Conservation (phyloP, 495 filamentous ascomycete genomes). For the Parachaetomium inaequale region DNA sequence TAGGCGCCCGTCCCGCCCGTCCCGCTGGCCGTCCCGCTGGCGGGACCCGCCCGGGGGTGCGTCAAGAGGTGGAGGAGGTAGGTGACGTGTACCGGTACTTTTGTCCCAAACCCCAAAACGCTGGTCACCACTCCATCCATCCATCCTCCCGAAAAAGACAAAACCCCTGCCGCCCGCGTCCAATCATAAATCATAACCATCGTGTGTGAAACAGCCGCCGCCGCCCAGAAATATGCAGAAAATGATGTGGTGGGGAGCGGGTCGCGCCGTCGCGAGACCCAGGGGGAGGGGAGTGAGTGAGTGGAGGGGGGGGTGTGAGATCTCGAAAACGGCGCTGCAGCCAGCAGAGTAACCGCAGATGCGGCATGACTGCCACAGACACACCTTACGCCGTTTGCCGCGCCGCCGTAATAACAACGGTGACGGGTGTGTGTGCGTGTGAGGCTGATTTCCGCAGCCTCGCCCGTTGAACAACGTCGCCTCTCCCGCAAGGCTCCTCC, state of each 20-base stretch:
- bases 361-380: conserved; percentile 30
- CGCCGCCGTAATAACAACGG: background rate
- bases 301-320: conserved; percentile 28
- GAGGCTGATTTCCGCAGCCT: conserved; percentile 13
- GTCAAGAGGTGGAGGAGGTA: background rate
- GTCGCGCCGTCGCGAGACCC: conserved; percentile 14
- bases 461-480: conserved; percentile 26
- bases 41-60: background rate
- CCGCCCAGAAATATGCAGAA: conserved; percentile 12
- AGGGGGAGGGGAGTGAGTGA: conserved; percentile 21
- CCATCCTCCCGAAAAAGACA: background rate
- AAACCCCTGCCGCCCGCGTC: conserved; percentile 15
- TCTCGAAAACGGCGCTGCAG: conserved; percentile 12
- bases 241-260: background rate
- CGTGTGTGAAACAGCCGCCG: conserved; percentile 35
- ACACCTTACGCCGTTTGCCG: conserved; percentile 14
- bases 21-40: background rate
- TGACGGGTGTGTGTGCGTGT: background rate
- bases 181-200: conserved; percentile 45
- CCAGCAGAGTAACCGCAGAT: background rate
- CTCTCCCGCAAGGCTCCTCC: conserved; percentile 29
- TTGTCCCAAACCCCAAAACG: too few species aligned
- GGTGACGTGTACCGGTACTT: conserved; percentile 8
- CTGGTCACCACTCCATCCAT: background rate
- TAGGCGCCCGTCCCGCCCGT: conserved; percentile 12